Evolutionary conservation across 495 filamentous ascomycete genomes (phyloP).

Genomic region (Baudoinia panamericana): DNA sequence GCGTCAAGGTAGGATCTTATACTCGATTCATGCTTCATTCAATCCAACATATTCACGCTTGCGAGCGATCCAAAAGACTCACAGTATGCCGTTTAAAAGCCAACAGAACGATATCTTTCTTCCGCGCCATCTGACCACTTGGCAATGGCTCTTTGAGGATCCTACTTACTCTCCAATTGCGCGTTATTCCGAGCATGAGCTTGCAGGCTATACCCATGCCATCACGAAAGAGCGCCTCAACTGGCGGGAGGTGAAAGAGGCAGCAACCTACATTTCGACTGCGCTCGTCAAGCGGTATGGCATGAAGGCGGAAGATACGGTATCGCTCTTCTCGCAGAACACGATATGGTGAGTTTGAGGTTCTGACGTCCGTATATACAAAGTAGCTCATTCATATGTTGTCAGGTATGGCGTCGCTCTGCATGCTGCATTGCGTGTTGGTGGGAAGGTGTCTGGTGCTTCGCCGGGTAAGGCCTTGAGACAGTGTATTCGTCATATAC

Average conservation of each 20-base stretch:
- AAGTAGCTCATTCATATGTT: conserved; percentile 13
- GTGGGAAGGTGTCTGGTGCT: conserved; percentile 41
- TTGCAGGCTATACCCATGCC: conserved; percentile 43
- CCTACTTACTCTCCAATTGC: conserved; percentile 33
- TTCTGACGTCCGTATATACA: too few relatives aligned
- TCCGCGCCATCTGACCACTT: conserved; percentile 41
- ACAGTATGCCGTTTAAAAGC: conserved; percentile 31
- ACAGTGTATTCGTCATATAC: too few relatives aligned
- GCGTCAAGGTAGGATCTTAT: too few relatives aligned
- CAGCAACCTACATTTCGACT: conserved; percentile 43
- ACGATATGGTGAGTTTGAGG: conserved; percentile 35
- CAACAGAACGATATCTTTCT: conserved; percentile 29
- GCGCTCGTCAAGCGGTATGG: conserved; percentile 41
- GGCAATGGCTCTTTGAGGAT: conserved; percentile 50
- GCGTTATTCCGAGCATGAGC: conserved; percentile 23
- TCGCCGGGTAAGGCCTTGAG: too few relatives aligned
- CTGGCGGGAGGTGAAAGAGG: conserved; percentile 38
- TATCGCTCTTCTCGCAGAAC: conserved; percentile 45
- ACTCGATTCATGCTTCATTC: too few relatives aligned
- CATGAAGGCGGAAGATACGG: conserved; percentile 35
- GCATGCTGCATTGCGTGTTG: conserved; percentile 38
- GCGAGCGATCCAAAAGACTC: too few relatives aligned
- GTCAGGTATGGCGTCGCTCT: conserved; percentile 40
- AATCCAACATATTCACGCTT: too few relatives aligned
- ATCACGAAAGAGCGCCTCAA: conserved; percentile 42